Evolutionary conservation across 225 moss, liverwort and hornwort species (phyloP), one percentile per base, ranked within the genome.

Genomic region (Rhytidiadelphus loreus): DNA sequence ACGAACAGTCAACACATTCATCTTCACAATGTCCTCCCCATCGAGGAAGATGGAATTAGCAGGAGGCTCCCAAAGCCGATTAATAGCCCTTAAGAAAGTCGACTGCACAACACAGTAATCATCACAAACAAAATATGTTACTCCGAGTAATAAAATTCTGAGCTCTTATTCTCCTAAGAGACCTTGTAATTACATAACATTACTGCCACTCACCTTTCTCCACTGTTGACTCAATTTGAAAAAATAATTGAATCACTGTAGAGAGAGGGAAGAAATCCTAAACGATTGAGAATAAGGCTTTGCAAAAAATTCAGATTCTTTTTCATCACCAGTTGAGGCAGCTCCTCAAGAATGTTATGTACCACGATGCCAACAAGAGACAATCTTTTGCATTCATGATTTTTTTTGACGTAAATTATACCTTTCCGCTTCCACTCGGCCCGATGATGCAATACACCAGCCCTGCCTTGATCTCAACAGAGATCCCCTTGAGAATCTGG

Each of bases 11-110:
- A 95, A 85, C 71, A 95, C 96, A 89, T 94, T 88, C 91, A 95
- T 91, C 85, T 89, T 91, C 24, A 89, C 93, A 80, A 96, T 91
- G 88, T 96, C 96, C 64, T 92, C 91, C 41, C 95, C 96, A 69
- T 96, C 92, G 25, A 95, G 95, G 83, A 95, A 96, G 80, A 96
- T 94, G 44, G 91, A 84, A 78, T 93, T 91, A 19, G 86, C 90
- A 66, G 95, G 91, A 86, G 96, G 96, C 88, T 96, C 96, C 96
- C 96, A 96, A 23, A 96, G 93, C 30, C 96, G 95, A 90, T 96
- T 95, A 39, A 96, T 89, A 75, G 96, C 91, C 91, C 92, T 93
- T 90, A 95, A 87, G 81, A 96, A 92, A 58, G 96, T 96, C 82
- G 95, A 96, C 91, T 92, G 89, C 83, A 87, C 21, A 71, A 85